Evolutionary conservation across 73 alveolate genomes (phyloP).

Genomic region (Paramecium biaurelia): DNA sequence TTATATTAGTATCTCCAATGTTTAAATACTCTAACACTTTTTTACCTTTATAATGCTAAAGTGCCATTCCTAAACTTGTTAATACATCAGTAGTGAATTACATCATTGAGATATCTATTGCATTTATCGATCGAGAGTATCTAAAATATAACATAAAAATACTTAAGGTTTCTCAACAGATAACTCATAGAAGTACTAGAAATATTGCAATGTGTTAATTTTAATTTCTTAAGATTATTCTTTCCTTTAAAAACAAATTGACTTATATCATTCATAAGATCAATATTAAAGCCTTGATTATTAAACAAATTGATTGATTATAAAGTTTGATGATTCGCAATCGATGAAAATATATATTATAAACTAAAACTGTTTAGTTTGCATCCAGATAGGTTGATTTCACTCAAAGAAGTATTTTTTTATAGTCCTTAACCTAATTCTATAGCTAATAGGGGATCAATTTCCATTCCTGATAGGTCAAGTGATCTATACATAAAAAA

Average conservation of each 20-base stretch:
- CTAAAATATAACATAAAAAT: not conserved
- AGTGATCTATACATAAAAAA: not conserved
- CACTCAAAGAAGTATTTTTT: not conserved
- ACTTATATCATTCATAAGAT: not conserved
- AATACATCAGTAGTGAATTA: not conserved
- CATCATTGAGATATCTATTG: slow-evolving; percentile 22
- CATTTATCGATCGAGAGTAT: not conserved
- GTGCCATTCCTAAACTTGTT: slow-evolving; percentile 35
- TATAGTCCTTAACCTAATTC: slow-evolving; percentile 14
- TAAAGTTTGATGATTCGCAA: not conserved
- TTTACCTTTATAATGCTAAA: not conserved
- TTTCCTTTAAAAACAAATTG: slow-evolving; percentile 16
- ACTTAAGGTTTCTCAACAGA: slow-evolving; percentile 30
- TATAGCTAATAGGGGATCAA: slow-evolving; percentile 1
- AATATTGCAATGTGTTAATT: slow-evolving; percentile 36
- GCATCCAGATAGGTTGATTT: not conserved
- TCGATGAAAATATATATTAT: slow-evolving; percentile 13
- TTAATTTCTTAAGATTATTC: not conserved
- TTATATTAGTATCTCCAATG: not conserved
- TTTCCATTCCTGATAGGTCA: slow-evolving; percentile 9
- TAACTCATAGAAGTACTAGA: not conserved
- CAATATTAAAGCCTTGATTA: slow-evolving; percentile 21
- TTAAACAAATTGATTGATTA: not conserved
- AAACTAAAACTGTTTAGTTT: slow-evolving; percentile 16
- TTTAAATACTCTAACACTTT: not conserved